Evolutionary conservation across 2,329 filamentous ascomycete species (phyloP).

Genomic region (Seiridium cupressi): DNA sequence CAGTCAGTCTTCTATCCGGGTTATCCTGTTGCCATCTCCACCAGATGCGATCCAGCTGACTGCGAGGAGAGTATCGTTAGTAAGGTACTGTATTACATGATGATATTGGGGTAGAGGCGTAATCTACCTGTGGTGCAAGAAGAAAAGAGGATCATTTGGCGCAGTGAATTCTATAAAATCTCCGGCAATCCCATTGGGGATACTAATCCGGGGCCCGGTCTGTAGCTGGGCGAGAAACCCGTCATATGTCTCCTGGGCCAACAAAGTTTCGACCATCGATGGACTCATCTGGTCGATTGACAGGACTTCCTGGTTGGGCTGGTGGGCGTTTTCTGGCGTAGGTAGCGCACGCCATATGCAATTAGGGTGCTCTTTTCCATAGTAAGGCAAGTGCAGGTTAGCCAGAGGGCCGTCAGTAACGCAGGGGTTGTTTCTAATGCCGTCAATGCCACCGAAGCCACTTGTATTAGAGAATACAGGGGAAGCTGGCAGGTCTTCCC

Average conservation of each 20-base stretch:
- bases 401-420: neutral
- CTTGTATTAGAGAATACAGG: neutral
- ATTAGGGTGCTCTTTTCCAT: neutral
- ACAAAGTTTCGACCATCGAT: neutral
- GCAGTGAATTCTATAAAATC: neutral
- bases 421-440: neutral
- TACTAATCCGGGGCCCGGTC: neutral
- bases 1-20: neutral
- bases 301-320: neutral
- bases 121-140: neutral
- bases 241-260: neutral
- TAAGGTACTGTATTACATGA: neutral
- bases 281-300: neutral
- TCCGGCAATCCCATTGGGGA: neutral
- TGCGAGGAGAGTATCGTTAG: neutral
- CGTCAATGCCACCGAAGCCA: neutral
- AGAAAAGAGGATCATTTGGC: neutral
- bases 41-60: neutral
- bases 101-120: neutral
- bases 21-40: neutral
- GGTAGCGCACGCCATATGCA: neutral
- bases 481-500: neutral
- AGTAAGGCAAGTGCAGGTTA: neutral
- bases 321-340: neutral
- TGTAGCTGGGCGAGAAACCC: neutral